These are phyloP conservation scores for Apiotrichum domesticum DNA, from an alignment of 1,284 basidiomycete genomes.

Conservation along the genomic window DNA sequence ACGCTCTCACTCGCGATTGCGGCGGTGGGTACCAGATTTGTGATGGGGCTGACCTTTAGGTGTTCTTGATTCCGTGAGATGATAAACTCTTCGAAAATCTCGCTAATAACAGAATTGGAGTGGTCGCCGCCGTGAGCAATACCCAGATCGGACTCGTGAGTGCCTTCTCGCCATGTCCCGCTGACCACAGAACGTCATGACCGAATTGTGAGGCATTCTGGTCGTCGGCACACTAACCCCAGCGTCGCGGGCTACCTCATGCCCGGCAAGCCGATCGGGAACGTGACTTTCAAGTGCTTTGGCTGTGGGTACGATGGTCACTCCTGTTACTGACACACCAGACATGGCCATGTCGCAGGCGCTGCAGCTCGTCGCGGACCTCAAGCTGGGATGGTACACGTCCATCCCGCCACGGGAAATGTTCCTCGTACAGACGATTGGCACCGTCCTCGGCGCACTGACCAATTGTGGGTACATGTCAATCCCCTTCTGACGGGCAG, in stretches of 20 bases:
- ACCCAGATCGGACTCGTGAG: slow-evolving; percentile 48
- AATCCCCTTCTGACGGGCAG: slow-evolving; percentile 16
- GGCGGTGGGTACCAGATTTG: slow-evolving; percentile 18
- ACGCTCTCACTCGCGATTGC: slow-evolving; percentile 49
- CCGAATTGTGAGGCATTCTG: slow-evolving; percentile 44
- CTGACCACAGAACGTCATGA: slow-evolving; percentile 46
- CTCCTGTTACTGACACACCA: slow-evolving; percentile 3
- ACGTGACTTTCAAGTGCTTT: slow-evolving; percentile 48
- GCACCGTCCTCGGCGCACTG: slow-evolving; percentile 49
- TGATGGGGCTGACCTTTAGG: slow-evolving; percentile 11
- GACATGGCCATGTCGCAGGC: slow-evolving; percentile 50
- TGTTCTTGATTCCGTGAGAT: slow-evolving; percentile 43
- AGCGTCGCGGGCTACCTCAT: slow-evolving; percentile 50
- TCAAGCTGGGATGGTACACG: slow-evolving; percentile 50
- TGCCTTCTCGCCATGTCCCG: background rate
- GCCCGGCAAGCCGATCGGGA: slow-evolving; percentile 52
- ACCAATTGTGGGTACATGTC: slow-evolving; percentile 39
- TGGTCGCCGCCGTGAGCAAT: slow-evolving; percentile 51
- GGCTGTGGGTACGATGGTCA: slow-evolving; percentile 28
- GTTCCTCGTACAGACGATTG: slow-evolving; percentile 51
- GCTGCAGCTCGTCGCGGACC: slow-evolving; percentile 47
- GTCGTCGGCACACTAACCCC: background rate
- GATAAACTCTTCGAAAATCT: background rate
- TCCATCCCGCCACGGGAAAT: slow-evolving; percentile 47
- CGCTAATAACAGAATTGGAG: slow-evolving; percentile 38